Percentiles rank a stretch among this genome's conserved stretches.
Conservation (phyloP, 2,329 filamentous ascomycete species). For the Fusarium paranaense region DNA sequence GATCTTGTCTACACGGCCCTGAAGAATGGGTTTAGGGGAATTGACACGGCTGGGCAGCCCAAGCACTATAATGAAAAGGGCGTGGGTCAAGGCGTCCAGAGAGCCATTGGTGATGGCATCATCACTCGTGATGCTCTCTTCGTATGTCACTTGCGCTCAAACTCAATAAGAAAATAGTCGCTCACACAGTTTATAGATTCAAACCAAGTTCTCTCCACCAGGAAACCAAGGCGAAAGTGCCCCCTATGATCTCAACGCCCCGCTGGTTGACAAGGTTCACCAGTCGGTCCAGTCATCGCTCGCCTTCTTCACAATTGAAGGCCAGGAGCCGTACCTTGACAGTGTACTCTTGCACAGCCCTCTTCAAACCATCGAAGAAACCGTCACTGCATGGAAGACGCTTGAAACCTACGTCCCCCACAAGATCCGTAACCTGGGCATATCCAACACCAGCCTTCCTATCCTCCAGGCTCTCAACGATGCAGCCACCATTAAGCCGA, state of each 20-base stretch:
- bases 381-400: constrained; percentile 73
- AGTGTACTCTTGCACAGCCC: constrained; percentile 79
- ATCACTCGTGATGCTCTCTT: constrained; percentile 70
- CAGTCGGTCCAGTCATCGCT: constrained; percentile 77
- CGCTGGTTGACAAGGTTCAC: constrained; percentile 73
- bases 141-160: constrained; percentile 55
- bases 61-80: constrained; percentile 81
- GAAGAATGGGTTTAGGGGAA: constrained; percentile 74
- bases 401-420: constrained; percentile 75
- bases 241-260: constrained; percentile 70
- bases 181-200: constrained; percentile 61
- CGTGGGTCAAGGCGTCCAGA: constrained; percentile 74
- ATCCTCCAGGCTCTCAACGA: constrained; percentile 66
- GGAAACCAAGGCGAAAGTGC: constrained; percentile 70
- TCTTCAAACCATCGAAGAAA: constrained; percentile 56
- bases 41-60: constrained; percentile 85
- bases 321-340: constrained; percentile 68
- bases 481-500: constrained; percentile 55
- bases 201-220: constrained; percentile 84
- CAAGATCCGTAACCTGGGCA: constrained; percentile 74
- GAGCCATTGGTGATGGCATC: constrained; percentile 69
- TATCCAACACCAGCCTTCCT: constrained; percentile 77
- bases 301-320: constrained; percentile 65
- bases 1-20: constrained; percentile 77
- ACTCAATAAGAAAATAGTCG: background rate